A percentile compares a stretch with the other conserved stretches of the same genome.
These are phyloP conservation scores for Sungouiella thailandica DNA, from an alignment of 805 yeast species.

Conservation along the genomic window DNA sequence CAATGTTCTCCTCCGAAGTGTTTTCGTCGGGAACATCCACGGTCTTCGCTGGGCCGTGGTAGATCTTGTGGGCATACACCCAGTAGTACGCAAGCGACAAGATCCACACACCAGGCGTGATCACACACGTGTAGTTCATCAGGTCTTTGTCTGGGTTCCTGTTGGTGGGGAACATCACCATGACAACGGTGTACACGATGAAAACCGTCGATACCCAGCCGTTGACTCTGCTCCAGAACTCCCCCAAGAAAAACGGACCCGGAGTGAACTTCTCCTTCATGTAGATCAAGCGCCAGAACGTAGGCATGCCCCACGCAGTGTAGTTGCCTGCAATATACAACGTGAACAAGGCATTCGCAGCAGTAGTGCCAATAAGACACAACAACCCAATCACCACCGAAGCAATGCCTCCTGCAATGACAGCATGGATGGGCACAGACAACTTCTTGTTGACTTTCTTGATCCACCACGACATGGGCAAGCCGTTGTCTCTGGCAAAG, in stretches of 20 bases:
- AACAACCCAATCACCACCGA: slow-evolving; percentile 52
- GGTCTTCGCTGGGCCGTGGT: slow-evolving; percentile 48
- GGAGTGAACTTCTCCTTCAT: slow-evolving; percentile 51
- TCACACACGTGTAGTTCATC: slow-evolving; percentile 70
- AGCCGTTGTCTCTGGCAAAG: slow-evolving; percentile 71
- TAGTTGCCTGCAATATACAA: slow-evolving; percentile 59
- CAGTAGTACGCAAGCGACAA: slow-evolving; percentile 49
- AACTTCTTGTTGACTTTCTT: slow-evolving; percentile 52
- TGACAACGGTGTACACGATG: slow-evolving; percentile 47
- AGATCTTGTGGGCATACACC: slow-evolving; percentile 48
- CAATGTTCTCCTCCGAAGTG: neutral
- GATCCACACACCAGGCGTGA: slow-evolving; percentile 58
- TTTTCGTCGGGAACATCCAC: slow-evolving; percentile 13
- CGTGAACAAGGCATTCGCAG: slow-evolving; percentile 66
- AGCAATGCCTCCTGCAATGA: slow-evolving; percentile 40
- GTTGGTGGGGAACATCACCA: slow-evolving; percentile 59
- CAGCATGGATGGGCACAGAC: slow-evolving; percentile 65
- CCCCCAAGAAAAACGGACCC: slow-evolving; percentile 65
- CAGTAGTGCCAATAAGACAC: slow-evolving; percentile 53
- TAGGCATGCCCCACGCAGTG: slow-evolving; percentile 60
- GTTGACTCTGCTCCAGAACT: slow-evolving; percentile 37
- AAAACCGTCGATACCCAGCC: slow-evolving; percentile 46
- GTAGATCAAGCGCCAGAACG: slow-evolving; percentile 39
- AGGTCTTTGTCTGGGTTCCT: slow-evolving; percentile 35
- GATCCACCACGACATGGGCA: slow-evolving; percentile 49